Conservation (phyloP, 805 yeast species). For the Ogataea ramenticola region DNA sequence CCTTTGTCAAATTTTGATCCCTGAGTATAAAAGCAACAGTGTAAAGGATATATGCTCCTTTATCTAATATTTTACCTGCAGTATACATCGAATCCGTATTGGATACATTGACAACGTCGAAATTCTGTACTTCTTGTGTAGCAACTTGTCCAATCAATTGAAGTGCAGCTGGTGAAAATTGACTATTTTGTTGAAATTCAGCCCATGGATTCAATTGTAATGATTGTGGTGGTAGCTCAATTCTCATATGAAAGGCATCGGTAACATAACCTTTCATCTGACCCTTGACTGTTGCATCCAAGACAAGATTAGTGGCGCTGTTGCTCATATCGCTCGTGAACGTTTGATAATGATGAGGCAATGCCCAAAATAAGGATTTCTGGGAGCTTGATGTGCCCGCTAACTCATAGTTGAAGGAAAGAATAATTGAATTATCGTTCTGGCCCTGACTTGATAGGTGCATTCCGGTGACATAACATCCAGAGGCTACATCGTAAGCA, state of each 20-base stretch:
- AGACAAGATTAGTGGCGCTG: slow-evolving; percentile 19
- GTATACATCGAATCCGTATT: slow-evolving; percentile 82
- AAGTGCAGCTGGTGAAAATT: slow-evolving; percentile 29
- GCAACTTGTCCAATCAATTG: slow-evolving; percentile 40
- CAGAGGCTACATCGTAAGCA: slow-evolving; percentile 60
- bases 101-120: slow-evolving; percentile 49
- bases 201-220: slow-evolving; percentile 55
- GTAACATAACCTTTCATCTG: slow-evolving; percentile 39
- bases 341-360: slow-evolving; percentile 45
- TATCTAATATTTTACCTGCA: slow-evolving; percentile 82
- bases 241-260: slow-evolving; percentile 22
- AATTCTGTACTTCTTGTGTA: slow-evolving; percentile 39
- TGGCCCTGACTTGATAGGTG: slow-evolving; percentile 35
- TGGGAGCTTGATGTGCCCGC: slow-evolving; percentile 17
- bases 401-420: slow-evolving; percentile 32
- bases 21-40: slow-evolving; percentile 60
- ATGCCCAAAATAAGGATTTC: slow-evolving; percentile 35
- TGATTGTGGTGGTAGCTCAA: slow-evolving; percentile 21
- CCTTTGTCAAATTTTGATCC: slow-evolving; percentile 43
- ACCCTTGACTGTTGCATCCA: slow-evolving; percentile 52
- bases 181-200: slow-evolving; percentile 31
- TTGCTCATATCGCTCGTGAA: slow-evolving; percentile 19
- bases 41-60: slow-evolving; percentile 81
- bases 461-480: slow-evolving; percentile 47
- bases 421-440: slow-evolving; percentile 24